A percentile compares a stretch with the other conserved stretches of the same genome.
phyloP scores from a whole-genome alignment of 2,329 filamentous ascomycete genomes.

The Leptographium radiaticola region DNA sequence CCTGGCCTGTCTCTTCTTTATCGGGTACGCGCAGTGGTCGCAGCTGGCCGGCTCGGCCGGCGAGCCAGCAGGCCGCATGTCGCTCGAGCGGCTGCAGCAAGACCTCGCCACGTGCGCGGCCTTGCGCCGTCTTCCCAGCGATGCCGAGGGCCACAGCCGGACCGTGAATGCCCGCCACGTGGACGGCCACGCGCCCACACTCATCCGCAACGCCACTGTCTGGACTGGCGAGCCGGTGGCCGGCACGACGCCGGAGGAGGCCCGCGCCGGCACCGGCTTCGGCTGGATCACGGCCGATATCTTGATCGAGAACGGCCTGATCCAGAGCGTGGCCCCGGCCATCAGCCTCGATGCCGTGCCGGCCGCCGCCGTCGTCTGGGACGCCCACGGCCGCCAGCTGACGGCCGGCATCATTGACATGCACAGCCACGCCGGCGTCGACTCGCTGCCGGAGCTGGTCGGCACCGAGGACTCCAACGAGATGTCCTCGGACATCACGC shows the following conservation, averaged over 20 bases:
- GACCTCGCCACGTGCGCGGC: slow-evolving; percentile 43
- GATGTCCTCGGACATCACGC: slow-evolving; percentile 49
- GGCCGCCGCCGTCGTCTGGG: slow-evolving; percentile 34
- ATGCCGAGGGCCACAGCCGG: slow-evolving; percentile 42
- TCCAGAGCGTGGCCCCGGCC: slow-evolving; percentile 34
- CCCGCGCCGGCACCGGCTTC: slow-evolving; percentile 44
- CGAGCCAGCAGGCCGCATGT: slow-evolving; percentile 23
- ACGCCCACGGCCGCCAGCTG: slow-evolving; percentile 47
- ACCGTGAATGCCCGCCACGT: slow-evolving; percentile 48
- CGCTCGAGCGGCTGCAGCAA: slow-evolving; percentile 35
- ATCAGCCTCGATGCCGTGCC: slow-evolving; percentile 29
- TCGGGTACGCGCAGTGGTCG: slow-evolving; percentile 30
- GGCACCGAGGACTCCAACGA: slow-evolving; percentile 52
- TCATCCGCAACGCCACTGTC: slow-evolving; percentile 53
- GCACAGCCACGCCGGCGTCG: slow-evolving; percentile 54
- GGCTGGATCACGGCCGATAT: slow-evolving; percentile 49
- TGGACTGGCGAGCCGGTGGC: slow-evolving; percentile 49
- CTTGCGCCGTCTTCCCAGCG: slow-evolving; percentile 39
- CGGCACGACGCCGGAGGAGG: slow-evolving; percentile 39
- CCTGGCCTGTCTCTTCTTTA: slow-evolving; percentile 35
- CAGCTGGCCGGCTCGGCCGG: slow-evolving; percentile 17
- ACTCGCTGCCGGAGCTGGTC: slow-evolving; percentile 38
- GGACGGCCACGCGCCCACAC: slow-evolving; percentile 42
- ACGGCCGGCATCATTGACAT: slow-evolving; percentile 60
- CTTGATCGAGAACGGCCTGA: slow-evolving; percentile 46